phyloP scores from a whole-genome alignment of 2,329 filamentous ascomycete species.

The Trichoderma cornu-damae region DNA sequence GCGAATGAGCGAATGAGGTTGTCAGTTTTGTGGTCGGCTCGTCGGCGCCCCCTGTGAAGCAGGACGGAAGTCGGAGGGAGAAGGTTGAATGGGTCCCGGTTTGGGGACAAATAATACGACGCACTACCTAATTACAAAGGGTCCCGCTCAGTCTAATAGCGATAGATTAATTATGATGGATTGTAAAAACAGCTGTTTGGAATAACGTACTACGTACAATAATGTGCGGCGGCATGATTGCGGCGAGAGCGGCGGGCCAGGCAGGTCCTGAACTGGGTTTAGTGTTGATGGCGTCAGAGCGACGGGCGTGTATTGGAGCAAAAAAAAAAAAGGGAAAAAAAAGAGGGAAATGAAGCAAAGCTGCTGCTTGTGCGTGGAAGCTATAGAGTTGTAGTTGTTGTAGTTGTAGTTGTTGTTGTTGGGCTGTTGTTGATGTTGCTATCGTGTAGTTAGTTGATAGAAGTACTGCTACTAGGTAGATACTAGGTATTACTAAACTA shows the following conservation, averaged over 20 bases:
- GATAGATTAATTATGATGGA: neutral
- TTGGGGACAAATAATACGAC: neutral
- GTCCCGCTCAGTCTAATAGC: conserved; percentile 2
- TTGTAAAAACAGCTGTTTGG: neutral
- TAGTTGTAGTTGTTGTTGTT: neutral
- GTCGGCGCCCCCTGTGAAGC: conserved; percentile 1
- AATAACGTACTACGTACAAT: too few species aligned
- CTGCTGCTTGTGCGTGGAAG: neutral
- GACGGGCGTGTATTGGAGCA: neutral
- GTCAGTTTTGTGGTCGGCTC: conserved; percentile 12
- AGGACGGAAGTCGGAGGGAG: conserved; percentile 19
- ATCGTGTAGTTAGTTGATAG: too few species aligned
- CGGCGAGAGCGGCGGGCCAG: conserved; percentile 12
- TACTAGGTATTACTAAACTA: too few species aligned
- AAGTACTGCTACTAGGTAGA: too few species aligned
- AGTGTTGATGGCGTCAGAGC: conserved; percentile 17
- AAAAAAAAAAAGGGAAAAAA: neutral
- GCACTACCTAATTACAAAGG: conserved; percentile 3
- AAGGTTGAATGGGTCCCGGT: neutral
- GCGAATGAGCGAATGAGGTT: neutral
- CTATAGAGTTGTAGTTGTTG: neutral
- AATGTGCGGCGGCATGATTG: conserved; percentile 8
- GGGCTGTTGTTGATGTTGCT: too few species aligned
- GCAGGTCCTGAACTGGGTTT: conserved; percentile 10
- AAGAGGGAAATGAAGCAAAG: too few species aligned